Evolutionary conservation across 2,329 filamentous ascomycete genomes (phyloP), one percentile per base, ranked within the genome.

Genomic region (Xylariaceae sp.): DNA sequence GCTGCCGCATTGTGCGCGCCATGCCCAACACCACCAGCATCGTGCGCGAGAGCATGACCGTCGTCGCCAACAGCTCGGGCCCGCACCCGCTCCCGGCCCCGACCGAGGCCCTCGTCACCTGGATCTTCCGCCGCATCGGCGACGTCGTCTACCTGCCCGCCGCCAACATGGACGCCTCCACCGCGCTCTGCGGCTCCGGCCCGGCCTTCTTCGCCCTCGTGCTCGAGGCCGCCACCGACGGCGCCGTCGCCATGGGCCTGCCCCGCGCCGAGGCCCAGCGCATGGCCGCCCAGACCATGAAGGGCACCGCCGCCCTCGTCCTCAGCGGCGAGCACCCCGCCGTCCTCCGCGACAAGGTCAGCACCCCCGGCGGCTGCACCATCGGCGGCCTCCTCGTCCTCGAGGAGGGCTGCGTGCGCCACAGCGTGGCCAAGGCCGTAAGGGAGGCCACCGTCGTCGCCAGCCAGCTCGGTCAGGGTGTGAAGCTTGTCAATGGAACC

Each of bases 11-110:
- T 28, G 79, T 93, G 4, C 72, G 86, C 19, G 85, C 82, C 35
- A 87, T 93, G 75, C 86, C 86, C 47, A 93, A 93, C 64, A 89
- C 83, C 0, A 85, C 86, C 9, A 79, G 80, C 17, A 70, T 84
- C 31, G 81, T 93, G 37, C 66, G 84, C 29, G 80, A 93, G 59
- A 80, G 75, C 46, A 92, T 92, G 83, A 90, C 81, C 4, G 77
- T 92, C 34, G 81, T 94, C 45, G 78, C 76, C 30, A 77, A 70
- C 29, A 67, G 70, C 5, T 66, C 64, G 7, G 75, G 78, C 7
- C 69, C 77, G 3, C 63, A 85, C 11, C 64, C 70, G 5, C 63
- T 85, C 11, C 64, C 70, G 5, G 52, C 66, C 2, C 59, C 65
- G 13, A 68, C 69, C 19, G 63, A 72, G 29, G 59, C 52, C 39